Base-by-base conservation (phyloP, 2,329 filamentous ascomycete genomes). In the Hirsutella rhossiliensis region DNA sequence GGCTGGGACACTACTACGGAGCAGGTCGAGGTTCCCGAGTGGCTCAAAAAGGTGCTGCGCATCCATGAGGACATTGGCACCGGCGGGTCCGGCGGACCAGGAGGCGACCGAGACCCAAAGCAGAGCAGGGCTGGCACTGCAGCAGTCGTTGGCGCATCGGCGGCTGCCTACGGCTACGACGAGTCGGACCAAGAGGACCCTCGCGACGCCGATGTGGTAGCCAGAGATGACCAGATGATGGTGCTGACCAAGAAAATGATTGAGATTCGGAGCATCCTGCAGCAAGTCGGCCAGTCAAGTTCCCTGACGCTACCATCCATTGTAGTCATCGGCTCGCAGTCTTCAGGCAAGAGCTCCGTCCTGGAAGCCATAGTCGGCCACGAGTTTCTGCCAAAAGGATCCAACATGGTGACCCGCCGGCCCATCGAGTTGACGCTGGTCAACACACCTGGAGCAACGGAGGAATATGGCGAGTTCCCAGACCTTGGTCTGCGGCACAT, bases 231-330 rank as follows among this genome's bases (percentile, higher is more conserved):
- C 60, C 92, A 98, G 64, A 98, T 98, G 90, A 98, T 98, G 92
- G 74, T 96, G 53, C 71, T 98, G 57, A 98, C 94, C 2, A 90
- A 92, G 68, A 97, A 97, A 68, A 98, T 98, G 92, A 98, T 98
- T 57, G 92, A 98, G 68, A 97, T 98, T 45, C 76, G 94, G 52
- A 89, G 82, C 52, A 87, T 98, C 45, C 72, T 98, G 20, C 85
- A 94, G 57, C 87, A 82, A 23, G 85, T 98, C 40, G 94, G 89
- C 30, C 90, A 98, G 67, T 94, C 89, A 1, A 87, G 84, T 51
- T 80, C 86, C 3, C 69, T 98, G 50, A 90, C 85, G 1, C 68
- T 98, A 19, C 92, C 92, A 0, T 97, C 94, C 0, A 98, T 98
- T 46, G 92, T 98, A n/a, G 92, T 98, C 32, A 96, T 98, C 54